A percentile compares a stretch with the other conserved stretches of the same genome.
Evolutionary conservation across 2,329 filamentous ascomycete species (phyloP).

Genomic region (Penicillium janthinellum): DNA sequence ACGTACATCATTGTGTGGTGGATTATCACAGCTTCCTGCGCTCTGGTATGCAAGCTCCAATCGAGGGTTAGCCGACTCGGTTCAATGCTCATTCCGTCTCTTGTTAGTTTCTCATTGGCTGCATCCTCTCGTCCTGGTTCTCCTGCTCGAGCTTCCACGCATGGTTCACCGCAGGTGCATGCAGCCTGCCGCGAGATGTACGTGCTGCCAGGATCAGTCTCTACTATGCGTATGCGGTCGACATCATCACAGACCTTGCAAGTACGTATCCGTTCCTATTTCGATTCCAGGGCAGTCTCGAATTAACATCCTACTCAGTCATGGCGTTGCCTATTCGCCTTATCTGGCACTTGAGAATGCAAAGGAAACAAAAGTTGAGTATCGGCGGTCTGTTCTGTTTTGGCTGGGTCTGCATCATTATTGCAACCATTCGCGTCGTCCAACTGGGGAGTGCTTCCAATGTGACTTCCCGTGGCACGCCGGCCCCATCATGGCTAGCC

Average conservation of each 20-base stretch:
- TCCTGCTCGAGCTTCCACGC: constrained; percentile 39
- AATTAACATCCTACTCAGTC: constrained; percentile 25
- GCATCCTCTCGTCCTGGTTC: constrained; percentile 39
- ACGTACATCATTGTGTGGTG: constrained; percentile 38
- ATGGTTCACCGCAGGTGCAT: constrained; percentile 37
- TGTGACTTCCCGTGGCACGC: constrained; percentile 17
- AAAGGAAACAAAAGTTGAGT: constrained; percentile 35
- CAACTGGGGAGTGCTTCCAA: constrained; percentile 35
- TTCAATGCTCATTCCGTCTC: constrained; percentile 19
- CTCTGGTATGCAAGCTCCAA: not conserved
- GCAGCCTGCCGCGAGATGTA: constrained; percentile 30
- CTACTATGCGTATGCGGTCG: constrained; percentile 40
- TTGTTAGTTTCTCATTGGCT: constrained; percentile 39
- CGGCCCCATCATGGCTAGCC: constrained; percentile 39
- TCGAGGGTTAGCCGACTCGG: not conserved
- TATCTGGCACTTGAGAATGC: constrained; percentile 41
- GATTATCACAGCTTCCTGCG: constrained; percentile 35
- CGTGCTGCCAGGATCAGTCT: constrained; percentile 37
- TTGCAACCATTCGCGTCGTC: constrained; percentile 33
- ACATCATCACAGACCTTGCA: constrained; percentile 40
- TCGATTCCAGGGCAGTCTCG: not conserved
- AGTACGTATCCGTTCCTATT: constrained; percentile 23
- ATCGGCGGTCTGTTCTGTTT: constrained; percentile 33
- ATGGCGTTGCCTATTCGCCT: constrained; percentile 42
- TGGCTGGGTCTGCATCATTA: constrained; percentile 30